These are phyloP conservation scores for Wallacemonas collosoma DNA, from an alignment of 208 protist genomes.

Conservation along the genomic window DNA sequence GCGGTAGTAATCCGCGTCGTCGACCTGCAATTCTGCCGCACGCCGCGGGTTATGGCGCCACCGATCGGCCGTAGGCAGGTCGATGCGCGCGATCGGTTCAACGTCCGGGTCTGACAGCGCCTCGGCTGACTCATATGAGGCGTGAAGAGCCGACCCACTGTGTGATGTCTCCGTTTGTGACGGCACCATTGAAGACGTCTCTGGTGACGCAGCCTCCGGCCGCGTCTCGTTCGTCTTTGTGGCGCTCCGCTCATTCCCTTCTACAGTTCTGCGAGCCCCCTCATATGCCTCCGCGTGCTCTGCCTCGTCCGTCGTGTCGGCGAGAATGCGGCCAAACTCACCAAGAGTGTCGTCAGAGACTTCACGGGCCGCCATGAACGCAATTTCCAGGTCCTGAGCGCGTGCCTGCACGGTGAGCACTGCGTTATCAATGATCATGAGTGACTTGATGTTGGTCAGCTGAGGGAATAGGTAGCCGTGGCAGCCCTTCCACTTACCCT, in stretches of 20 bases:
- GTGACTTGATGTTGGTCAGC: constrained; percentile 64
- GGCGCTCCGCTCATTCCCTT: background rate
- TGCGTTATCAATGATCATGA: constrained; percentile 88
- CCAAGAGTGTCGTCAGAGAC: constrained; percentile 56
- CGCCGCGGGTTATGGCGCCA: constrained; percentile 5
- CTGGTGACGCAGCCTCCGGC: no score
- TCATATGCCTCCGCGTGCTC: background rate
- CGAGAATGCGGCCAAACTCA: constrained; percentile 29
- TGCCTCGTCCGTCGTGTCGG: background rate
- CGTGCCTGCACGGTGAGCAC: constrained; percentile 61
- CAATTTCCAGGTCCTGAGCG: constrained; percentile 83
- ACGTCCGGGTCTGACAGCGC: background rate
- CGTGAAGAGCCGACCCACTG: background rate
- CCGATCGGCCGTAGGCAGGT: constrained; percentile 8
- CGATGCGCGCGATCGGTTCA: background rate
- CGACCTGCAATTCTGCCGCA: constrained; percentile 26
- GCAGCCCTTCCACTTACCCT: constrained; percentile 73
- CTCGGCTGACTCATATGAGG: no score
- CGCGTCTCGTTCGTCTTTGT: no score
- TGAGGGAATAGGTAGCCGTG: constrained; percentile 75
- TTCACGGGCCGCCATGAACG: constrained; percentile 72
- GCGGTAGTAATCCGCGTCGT: constrained; percentile 81
- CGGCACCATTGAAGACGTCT: background rate
- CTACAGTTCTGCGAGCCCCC: background rate
- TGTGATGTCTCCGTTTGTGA: background rate